Base-by-base conservation (phyloP, 140 eudicot genomes). In the Senecio squalidus region DNA sequence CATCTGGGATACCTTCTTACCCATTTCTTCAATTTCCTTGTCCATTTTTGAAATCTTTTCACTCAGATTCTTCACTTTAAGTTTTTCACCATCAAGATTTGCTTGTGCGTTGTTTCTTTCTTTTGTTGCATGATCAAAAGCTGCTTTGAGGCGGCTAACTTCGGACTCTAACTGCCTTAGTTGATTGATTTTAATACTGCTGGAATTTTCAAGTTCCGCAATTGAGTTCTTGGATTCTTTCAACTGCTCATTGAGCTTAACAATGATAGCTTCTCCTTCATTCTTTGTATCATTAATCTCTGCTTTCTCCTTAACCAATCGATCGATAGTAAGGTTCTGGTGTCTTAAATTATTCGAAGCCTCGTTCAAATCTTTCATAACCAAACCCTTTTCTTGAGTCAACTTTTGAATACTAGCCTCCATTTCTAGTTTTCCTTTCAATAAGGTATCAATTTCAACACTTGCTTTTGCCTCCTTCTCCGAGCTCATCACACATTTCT, bases 131-230 rank as follows among this genome's bases (percentile, higher is more conserved):
- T 44, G 71, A 62, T 75, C 78, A 9, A 81, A 60, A 47, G 67
- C 79, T 43, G 27, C 66, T 26, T 29, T 69, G 40, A 47, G 46
- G 9, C 55, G 57, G 4, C 58, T 60, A 15, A 78, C 54, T 65
- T 86, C 92, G 44, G 78, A 74, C 30, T 76, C 81, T 40, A 91
- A 52, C 4, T 66, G 55, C 68, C 58, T 56, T 5, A 79, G 51
- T 71, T 68, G 67, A 25, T 44, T 78, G 6, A 1, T 49, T 50
- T 75, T 60, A 70, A 10, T 75, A 48, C 10, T 50, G 66, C 65
- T 38, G 0, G 69, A 48, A 38, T 71, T 74, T 55, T 83, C 82
- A 59, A 76, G 40, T 23, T 50, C 14, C 7, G 13, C 6, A 14
- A 86, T 17, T 15, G 44, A 55, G 38, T 40, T 69, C 60, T 63